phyloP scores from a whole-genome alignment of 306 rosid species.

The Glycyrrhiza uralensis region DNA sequence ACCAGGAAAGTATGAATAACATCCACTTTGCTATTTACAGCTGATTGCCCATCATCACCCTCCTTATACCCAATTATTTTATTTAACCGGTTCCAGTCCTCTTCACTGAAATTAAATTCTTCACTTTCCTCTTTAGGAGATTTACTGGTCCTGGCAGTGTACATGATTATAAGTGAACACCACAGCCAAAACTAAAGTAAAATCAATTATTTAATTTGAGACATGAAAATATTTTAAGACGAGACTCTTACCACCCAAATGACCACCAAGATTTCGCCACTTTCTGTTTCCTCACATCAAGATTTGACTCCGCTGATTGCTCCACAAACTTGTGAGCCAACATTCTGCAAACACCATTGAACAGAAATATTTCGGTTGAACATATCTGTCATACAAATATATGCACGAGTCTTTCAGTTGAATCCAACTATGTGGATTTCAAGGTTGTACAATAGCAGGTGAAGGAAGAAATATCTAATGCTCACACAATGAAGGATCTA shows the following conservation, averaged over 20 bases:
- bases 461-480: neutral
- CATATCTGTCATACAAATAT: neutral
- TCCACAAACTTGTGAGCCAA: constrained; percentile 91
- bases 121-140: constrained; percentile 67
- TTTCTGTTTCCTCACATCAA: constrained; percentile 49
- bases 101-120: constrained; percentile 69
- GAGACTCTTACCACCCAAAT: constrained; percentile 65
- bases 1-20: constrained; percentile 71
- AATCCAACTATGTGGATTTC: constrained; percentile 4
- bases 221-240: constrained; percentile 6
- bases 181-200: constrained; percentile 21
- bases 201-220: neutral
- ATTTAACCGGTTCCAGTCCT: constrained; percentile 87
- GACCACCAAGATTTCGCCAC: constrained; percentile 82
- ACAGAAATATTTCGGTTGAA: neutral
- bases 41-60: constrained; percentile 55
- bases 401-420: constrained; percentile 19
- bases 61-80: constrained; percentile 94
- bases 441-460: neutral
- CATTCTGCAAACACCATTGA: constrained; percentile 57
- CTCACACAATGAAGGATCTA: neutral
- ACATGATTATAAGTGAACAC: constrained; percentile 13
- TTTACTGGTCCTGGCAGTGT: constrained; percentile 55
- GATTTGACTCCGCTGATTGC: constrained; percentile 56
- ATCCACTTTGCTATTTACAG: constrained; percentile 53